Base-by-base conservation (phyloP, 257 asterid species). In the Verbascum thapsus region DNA sequence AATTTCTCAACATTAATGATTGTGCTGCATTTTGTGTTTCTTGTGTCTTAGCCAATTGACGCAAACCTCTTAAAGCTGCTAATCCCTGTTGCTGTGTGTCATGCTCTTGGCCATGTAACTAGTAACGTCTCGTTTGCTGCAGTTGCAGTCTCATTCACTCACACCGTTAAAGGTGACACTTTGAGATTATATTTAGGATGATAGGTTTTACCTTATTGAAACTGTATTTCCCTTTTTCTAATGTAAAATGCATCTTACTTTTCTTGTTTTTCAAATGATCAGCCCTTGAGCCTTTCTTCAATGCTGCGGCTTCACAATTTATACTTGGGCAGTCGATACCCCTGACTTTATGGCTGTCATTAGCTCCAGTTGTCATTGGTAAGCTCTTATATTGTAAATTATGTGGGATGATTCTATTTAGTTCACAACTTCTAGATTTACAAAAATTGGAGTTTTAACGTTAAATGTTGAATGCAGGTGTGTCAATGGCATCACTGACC, bases 221-320 rank as follows among this genome's bases (percentile, higher is more conserved):
- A 26, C 6, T 15, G n/a, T 19, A 11, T 52, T 3, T 57, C n/a
- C 13, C 59, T 45, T 49, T 17, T 23, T 66, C 30, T 34, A 10
- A 1, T 43, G 23, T n/a, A 16, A 30, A 37, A 22, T 19, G 18
- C 7, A 3, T 53, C 50, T 5, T 7, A 9, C 57, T 5, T 47
- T 6, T 38, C 35, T 10, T 69, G 20, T 47, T 45, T 44, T 26
- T n/a, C n/a, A 8, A 32, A 37, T 73, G 23, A 72, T 77, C 85
- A 94, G 99, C 99, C 8, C 95, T 94, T 5, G 99, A 94, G 86
- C 99, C 99, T 38, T 94, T 94, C 89, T 94, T 94, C 90, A 94
- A 94, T 68, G 98, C 98, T 51, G 91, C 95, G 57, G 99, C 98
- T 3, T 94, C 99, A 62, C 99, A 94, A 64, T 94, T 94, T 81